Evolutionary conservation across 345 rosid genomes (phyloP).

Genomic region (Syzygium oleosum): DNA sequence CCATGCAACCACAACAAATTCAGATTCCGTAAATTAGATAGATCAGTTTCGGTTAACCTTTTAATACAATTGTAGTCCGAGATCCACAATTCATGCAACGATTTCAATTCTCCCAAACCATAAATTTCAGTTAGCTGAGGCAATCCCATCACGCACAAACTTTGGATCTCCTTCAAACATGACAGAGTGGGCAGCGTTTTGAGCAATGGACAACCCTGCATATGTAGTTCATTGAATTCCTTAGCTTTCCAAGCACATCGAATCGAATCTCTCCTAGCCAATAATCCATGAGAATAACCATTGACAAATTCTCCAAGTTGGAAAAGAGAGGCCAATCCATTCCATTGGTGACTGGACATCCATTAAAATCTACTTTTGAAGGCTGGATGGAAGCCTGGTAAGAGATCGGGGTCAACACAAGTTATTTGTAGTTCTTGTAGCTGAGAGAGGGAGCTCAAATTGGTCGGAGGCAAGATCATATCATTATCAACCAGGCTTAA

Average conservation of each 20-base stretch:
- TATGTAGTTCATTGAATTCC: rapidly evolving
- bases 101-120: background rate
- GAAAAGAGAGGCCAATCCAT: background rate
- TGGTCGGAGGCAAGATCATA: background rate
- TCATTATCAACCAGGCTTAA: background rate
- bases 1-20: background rate
- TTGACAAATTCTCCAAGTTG: background rate
- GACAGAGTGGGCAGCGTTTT: rapidly evolving
- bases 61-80: background rate
- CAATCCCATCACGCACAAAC: background rate
- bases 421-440: background rate
- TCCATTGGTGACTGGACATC: background rate
- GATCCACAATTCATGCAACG: background rate
- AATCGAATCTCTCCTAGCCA: background rate
- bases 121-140: background rate
- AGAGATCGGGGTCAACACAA: background rate
- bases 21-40: background rate
- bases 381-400: background rate
- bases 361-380: background rate
- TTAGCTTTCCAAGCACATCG: background rate
- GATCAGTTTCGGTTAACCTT: background rate
- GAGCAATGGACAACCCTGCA: rapidly evolving
- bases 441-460: background rate
- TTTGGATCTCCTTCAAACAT: background rate
- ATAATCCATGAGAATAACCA: rapidly evolving